phyloP scores from a whole-genome alignment of 345 rosid genomes.

The Capsella bursapastoris region DNA sequence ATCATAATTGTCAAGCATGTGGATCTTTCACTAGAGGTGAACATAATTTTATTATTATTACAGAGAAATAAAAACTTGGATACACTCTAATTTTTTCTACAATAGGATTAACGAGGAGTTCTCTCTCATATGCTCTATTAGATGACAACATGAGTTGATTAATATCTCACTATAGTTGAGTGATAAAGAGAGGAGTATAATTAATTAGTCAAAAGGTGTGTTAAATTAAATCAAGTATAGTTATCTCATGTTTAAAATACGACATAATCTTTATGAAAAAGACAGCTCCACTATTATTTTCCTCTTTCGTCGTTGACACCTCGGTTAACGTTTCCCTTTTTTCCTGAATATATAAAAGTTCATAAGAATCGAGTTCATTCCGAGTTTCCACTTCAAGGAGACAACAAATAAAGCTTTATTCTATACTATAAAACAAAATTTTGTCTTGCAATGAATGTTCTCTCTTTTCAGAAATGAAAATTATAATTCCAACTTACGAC shows the following conservation, averaged over 20 bases:
- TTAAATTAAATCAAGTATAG: constrained; percentile 47
- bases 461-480: not conserved
- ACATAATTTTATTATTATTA: too few relatives aligned
- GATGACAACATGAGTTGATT: too few relatives aligned
- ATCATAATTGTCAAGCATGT: constrained; percentile 4
- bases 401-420: constrained; percentile 11
- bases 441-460: not conserved
- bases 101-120: too few relatives aligned
- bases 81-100: too few relatives aligned
- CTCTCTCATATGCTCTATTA: too few relatives aligned
- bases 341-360: not conserved
- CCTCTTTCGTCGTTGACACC: constrained; percentile 37
- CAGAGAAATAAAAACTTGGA: not conserved
- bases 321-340: constrained; percentile 15
- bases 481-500: not conserved
- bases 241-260: constrained; percentile 27
- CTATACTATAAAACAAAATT: not conserved
- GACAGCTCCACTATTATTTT: constrained; percentile 44
- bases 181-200: not conserved
- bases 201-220: constrained; percentile 32
- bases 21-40: not conserved
- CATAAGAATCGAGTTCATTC: not conserved
- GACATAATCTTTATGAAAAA: constrained; percentile 40
- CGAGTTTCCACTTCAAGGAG: constrained; percentile 12
- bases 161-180: too few relatives aligned